A percentile compares a stretch with the other conserved stretches of the same genome.
phyloP scores from a whole-genome alignment of 1,139 yeast species.

The Saccharomyces hybrid region DNA sequence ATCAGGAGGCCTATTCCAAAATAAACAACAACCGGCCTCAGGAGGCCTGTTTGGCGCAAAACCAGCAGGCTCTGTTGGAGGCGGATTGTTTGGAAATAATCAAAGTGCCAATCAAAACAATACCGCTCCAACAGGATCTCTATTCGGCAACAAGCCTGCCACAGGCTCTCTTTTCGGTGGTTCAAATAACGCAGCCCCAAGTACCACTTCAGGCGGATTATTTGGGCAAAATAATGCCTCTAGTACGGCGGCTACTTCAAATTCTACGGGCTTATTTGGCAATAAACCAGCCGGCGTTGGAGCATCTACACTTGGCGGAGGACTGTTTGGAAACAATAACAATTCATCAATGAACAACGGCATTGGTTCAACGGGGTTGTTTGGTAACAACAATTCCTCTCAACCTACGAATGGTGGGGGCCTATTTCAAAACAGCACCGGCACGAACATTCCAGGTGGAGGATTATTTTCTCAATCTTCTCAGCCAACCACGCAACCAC shows the following conservation, averaged over 20 bases:
- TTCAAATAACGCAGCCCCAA: slow-evolving; percentile 7
- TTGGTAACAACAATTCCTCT: slow-evolving; percentile 22
- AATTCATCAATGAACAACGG: slow-evolving; percentile 4
- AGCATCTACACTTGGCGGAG: slow-evolving; percentile 17
- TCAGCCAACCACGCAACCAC: slow-evolving; percentile 9
- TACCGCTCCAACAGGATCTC: slow-evolving; percentile 11
- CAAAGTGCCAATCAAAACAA: not conserved
- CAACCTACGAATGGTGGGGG: slow-evolving; percentile 18
- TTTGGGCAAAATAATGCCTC: not conserved
- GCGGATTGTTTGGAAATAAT: slow-evolving; percentile 38
- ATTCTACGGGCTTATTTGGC: slow-evolving; percentile 2
- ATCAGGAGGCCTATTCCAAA: slow-evolving; percentile 10
- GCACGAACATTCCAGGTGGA: not conserved
- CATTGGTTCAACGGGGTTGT: slow-evolving; percentile 20
- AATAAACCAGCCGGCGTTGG: slow-evolving; percentile 12
- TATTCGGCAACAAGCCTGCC: slow-evolving; percentile 26
- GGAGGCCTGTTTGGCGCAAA: slow-evolving; percentile 20
- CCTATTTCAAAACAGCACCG: slow-evolving; percentile 17
- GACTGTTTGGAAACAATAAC: slow-evolving; percentile 29
- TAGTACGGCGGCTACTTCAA: not conserved
- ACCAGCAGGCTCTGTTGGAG: slow-evolving; percentile 12
- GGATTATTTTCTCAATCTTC: not conserved
- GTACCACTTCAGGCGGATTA: not conserved
- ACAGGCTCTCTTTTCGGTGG: not conserved
- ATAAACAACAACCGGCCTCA: slow-evolving; percentile 12